Conservation (phyloP, 257 asterid species). For the Henckelia pumila region DNA sequence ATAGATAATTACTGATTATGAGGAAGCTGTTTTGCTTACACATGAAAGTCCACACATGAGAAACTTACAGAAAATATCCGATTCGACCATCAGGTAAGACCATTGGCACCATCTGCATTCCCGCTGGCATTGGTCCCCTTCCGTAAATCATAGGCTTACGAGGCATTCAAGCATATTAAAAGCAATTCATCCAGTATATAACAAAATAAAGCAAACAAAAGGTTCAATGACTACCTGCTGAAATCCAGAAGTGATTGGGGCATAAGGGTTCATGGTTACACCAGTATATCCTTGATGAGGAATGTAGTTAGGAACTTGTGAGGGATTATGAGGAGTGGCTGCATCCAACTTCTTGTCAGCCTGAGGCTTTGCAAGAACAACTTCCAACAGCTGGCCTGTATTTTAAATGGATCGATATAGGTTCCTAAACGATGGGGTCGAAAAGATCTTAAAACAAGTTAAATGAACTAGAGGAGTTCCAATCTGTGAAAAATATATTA, state of each 20-base stretch:
- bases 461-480: not conserved
- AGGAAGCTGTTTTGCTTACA: not conserved
- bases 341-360: conserved; percentile 71
- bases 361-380: conserved; percentile 97
- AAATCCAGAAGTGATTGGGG: conserved; percentile 65
- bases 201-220: not conserved
- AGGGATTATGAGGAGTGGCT: conserved; percentile 49
- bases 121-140: conserved; percentile 95
- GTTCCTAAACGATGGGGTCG: conserved; percentile 10
- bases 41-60: not conserved
- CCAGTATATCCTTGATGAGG: conserved; percentile 82
- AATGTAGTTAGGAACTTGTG: conserved; percentile 61
- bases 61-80: conserved; percentile 94
- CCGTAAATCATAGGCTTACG: conserved; percentile 94
- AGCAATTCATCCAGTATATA: conserved; percentile 8
- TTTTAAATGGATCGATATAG: conserved; percentile 15
- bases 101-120: conserved; percentile 99
- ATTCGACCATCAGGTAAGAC: conserved; percentile 95
- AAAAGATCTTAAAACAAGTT: not conserved
- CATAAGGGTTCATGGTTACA: conserved; percentile 70
- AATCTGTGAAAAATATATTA: not conserved
- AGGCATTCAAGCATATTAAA: conserved; percentile 8
- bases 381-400: conserved; percentile 82
- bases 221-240: conserved; percentile 59
- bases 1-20: not conserved